These are phyloP conservation scores for Phytophthora macrochlamydospora DNA, from an alignment of 352 stramenopile genomes.

Conservation along the genomic window DNA sequence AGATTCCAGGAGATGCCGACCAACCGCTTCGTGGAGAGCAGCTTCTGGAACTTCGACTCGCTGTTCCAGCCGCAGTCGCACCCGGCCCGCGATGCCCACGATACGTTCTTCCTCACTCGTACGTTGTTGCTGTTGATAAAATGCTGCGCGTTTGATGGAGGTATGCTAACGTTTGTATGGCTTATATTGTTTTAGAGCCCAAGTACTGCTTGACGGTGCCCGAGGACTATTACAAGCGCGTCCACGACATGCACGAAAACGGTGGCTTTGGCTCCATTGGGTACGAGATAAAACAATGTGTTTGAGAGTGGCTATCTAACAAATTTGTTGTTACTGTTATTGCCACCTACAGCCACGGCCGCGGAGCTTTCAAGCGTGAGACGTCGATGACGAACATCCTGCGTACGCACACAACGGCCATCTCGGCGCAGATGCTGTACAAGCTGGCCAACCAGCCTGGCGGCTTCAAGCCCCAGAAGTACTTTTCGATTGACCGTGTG, in stretches of 20 bases:
- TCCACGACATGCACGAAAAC: slow-evolving; percentile 98
- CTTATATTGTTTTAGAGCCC: slow-evolving; percentile 48
- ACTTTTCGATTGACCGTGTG: slow-evolving; percentile 99
- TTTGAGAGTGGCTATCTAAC: too few relatives aligned
- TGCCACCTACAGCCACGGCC: slow-evolving; percentile 57
- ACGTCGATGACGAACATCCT: slow-evolving; percentile 99
- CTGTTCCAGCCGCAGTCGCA: slow-evolving; percentile 99
- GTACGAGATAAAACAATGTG: slow-evolving; percentile 49
- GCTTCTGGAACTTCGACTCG: slow-evolving; percentile 99
- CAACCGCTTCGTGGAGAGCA: slow-evolving; percentile 99
- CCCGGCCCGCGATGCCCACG: slow-evolving; percentile 98
- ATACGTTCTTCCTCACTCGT: slow-evolving; percentile 99
- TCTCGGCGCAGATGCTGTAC: slow-evolving; percentile 99
- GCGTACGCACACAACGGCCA: slow-evolving; percentile 99
- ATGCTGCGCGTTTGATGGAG: not conserved
- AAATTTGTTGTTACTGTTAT: not conserved
- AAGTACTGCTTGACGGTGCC: slow-evolving; percentile 88
- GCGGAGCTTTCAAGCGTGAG: slow-evolving; percentile 90
- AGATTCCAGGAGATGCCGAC: slow-evolving; percentile 99
- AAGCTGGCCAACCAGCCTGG: slow-evolving; percentile 95
- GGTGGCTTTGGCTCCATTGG: slow-evolving; percentile 97
- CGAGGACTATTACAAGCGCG: slow-evolving; percentile 99
- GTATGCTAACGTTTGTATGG: not conserved
- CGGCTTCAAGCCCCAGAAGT: slow-evolving; percentile 97
- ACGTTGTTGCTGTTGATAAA: slow-evolving; percentile 16